phyloP scores from a whole-genome alignment of 106 monocot genomes.

The Posidonia australis region DNA sequence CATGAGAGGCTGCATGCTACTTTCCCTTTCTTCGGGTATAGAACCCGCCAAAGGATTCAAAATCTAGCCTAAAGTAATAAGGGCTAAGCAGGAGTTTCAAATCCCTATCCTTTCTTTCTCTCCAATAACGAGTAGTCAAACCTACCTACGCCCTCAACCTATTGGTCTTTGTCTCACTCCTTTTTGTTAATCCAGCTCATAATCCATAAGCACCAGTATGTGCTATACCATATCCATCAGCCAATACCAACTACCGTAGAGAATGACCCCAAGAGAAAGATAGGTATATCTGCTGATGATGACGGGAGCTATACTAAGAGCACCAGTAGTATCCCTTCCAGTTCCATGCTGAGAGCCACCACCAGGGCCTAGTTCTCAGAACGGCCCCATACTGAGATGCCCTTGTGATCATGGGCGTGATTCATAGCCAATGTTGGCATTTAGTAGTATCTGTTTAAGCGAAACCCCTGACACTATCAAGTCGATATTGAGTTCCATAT shows the following conservation, averaged over 20 bases:
- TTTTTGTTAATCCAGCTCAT: slow-evolving; percentile 1
- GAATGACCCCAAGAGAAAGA: slow-evolving; percentile 6
- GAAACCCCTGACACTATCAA: not conserved
- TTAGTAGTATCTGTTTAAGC: slow-evolving; percentile 3
- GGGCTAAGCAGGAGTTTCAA: not conserved
- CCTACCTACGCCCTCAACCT: not conserved
- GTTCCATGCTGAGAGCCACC: not conserved
- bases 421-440: not conserved
- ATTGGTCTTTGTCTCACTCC: not conserved
- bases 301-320: not conserved
- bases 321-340: slow-evolving; percentile 4
- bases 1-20: slow-evolving; percentile 3
- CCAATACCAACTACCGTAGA: not conserved
- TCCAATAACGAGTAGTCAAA: not conserved
- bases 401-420: no score
- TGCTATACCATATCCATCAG: not conserved
- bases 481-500: slow-evolving; percentile 8
- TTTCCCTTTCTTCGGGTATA: not conserved
- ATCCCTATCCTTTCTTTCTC: not conserved
- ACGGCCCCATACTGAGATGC: slow-evolving; percentile 1
- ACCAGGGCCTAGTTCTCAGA: slow-evolving; percentile 7
- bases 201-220: slow-evolving; percentile 1
- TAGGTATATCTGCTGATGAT: slow-evolving; percentile 3
- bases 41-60: not conserved
- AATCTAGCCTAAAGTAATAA: not conserved